phyloP scores from a whole-genome alignment of 345 rosid genomes.

The Ceriops zippeliana region DNA sequence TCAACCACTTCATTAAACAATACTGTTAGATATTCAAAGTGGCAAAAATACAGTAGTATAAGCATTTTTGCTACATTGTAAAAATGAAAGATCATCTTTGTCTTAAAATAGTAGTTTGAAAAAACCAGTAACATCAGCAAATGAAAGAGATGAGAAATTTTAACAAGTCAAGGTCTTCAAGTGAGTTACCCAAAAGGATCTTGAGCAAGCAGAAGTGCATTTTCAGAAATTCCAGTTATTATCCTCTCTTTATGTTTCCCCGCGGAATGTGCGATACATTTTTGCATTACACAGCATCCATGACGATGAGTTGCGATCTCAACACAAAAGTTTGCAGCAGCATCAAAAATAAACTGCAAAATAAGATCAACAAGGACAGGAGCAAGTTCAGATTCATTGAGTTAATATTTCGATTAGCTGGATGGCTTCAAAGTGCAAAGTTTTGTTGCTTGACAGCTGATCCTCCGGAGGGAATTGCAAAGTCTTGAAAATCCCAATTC shows the following conservation, averaged over 20 bases:
- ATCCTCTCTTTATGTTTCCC: conserved; percentile 49
- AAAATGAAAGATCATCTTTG: not conserved
- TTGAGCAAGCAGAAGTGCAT: conserved; percentile 58
- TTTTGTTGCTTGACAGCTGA: no score
- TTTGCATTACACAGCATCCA: conserved; percentile 73
- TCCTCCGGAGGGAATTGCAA: no score
- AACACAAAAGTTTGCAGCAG: conserved; percentile 55
- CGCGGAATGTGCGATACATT: conserved; percentile 50
- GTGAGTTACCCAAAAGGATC: conserved; percentile 66
- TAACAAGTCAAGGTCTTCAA: conserved; percentile 1
- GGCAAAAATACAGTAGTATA: not conserved
- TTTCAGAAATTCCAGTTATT: conserved; percentile 42
- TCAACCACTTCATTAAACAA: no score
- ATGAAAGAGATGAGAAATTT: not conserved
- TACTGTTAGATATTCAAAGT: not conserved
- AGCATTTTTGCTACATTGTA: not conserved
- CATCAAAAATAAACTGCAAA: conserved; percentile 61
- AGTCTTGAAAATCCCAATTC: no score
- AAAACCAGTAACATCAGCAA: not conserved
- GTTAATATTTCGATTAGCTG: not conserved
- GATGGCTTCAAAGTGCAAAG: no score
- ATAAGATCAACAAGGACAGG: not conserved
- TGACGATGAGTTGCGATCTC: conserved; percentile 71
- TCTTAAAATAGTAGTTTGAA: conserved; percentile 1
- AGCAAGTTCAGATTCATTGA: conserved; percentile 4